A percentile compares a stretch with the other conserved stretches of the same genome.
These are phyloP conservation scores for Xylariomycetidae sp. DNA, from an alignment of 2,329 filamentous ascomycete genomes.

Conservation along the genomic window DNA sequence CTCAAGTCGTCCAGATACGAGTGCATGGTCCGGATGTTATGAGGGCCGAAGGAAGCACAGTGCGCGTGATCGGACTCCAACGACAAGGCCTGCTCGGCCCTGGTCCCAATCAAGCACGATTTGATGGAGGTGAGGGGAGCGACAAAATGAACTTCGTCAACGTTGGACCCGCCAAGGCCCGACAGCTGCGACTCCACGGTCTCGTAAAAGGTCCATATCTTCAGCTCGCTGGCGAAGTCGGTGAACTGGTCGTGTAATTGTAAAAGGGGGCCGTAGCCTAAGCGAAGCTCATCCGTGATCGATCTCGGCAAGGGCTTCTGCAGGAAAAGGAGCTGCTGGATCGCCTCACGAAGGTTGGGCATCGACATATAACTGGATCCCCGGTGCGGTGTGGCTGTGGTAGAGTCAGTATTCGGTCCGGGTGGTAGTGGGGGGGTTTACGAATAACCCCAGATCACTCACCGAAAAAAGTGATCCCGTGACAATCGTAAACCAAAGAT, in stretches of 20 bases:
- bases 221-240: slow-evolving; percentile 50
- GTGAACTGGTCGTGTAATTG: slow-evolving; percentile 50
- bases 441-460: too few relatives aligned
- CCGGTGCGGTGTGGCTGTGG: slow-evolving; percentile 51
- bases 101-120: slow-evolving; percentile 44
- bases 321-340: slow-evolving; percentile 46
- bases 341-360: slow-evolving; percentile 47
- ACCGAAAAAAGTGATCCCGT: slow-evolving; percentile 57
- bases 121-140: slow-evolving; percentile 54
- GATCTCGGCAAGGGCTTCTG: slow-evolving; percentile 43
- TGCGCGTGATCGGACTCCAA: slow-evolving; percentile 50
- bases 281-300: slow-evolving; percentile 43
- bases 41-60: slow-evolving; percentile 46
- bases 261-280: slow-evolving; percentile 43
- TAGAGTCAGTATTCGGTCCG: too few relatives aligned
- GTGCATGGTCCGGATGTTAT: slow-evolving; percentile 42
- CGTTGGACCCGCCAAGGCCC: slow-evolving; percentile 29
- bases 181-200: slow-evolving; percentile 54
- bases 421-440: too few relatives aligned
- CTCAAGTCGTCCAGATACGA: slow-evolving; percentile 32
- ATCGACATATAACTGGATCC: slow-evolving; percentile 59
- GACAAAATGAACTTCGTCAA: slow-evolving; percentile 48
- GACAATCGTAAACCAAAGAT: slow-evolving; percentile 47
- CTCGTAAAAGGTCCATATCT: slow-evolving; percentile 58
- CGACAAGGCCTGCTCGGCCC: slow-evolving; percentile 46